These are phyloP conservation scores for Coemansia sp. DNA, from an alignment of 192 early-diverging fungal genomes.

Conservation along the genomic window DNA sequence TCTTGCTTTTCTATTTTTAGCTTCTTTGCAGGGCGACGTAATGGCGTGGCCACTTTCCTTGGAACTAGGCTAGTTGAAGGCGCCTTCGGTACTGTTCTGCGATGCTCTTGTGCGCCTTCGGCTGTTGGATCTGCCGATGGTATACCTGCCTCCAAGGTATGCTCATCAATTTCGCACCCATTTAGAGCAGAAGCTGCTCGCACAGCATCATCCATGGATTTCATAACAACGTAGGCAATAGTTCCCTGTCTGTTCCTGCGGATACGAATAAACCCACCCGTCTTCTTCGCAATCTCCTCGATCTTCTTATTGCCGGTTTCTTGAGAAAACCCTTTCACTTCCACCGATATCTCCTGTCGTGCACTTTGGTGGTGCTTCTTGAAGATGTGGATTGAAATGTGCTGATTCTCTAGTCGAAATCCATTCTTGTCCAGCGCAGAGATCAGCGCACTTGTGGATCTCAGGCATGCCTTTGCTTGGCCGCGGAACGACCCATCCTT, in stretches of 20 bases:
- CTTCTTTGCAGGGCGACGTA: constrained; percentile 30
- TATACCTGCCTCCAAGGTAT: constrained; percentile 11
- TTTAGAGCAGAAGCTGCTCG: constrained; percentile 14
- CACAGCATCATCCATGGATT: constrained; percentile 20
- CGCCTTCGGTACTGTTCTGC: background rate
- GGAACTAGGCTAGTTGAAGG: constrained; percentile 17
- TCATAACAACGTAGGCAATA: constrained; percentile 30
- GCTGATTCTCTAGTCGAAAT: constrained; percentile 14
- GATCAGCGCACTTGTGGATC: constrained; percentile 19
- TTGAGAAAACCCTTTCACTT: constrained; percentile 36
- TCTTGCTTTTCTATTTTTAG: background rate
- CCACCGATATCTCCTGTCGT: constrained; percentile 15
- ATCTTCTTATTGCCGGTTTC: constrained; percentile 40
- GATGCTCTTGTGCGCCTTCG: background rate
- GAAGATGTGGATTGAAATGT: constrained; percentile 39
- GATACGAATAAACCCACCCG: constrained; percentile 28
- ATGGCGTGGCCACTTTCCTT: constrained; percentile 12
- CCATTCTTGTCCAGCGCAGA: constrained; percentile 45
- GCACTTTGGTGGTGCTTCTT: constrained; percentile 11
- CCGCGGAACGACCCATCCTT: constrained; percentile 31
- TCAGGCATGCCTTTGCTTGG: constrained; percentile 27
- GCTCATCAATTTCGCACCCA: constrained; percentile 23
- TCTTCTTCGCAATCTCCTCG: constrained; percentile 24
- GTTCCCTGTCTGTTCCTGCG: constrained; percentile 32
- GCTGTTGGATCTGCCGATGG: background rate